A percentile compares a stretch with the other conserved stretches of the same genome.
Evolutionary conservation across 1,284 basidiomycete species (phyloP).

Genomic region (Malassezia yamatoensis): DNA sequence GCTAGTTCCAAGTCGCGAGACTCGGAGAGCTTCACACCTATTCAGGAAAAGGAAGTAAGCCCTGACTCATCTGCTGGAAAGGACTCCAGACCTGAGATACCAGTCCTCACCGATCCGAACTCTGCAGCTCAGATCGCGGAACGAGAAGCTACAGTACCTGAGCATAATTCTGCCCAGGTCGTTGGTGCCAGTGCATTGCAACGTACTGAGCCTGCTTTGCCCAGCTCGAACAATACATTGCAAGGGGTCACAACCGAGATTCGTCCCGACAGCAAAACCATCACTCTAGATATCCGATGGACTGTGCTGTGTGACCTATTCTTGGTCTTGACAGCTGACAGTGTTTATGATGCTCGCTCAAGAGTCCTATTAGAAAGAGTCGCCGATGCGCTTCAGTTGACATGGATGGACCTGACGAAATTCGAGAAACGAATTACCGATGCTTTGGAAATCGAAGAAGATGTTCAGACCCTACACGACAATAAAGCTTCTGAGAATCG

Average conservation of each 20-base stretch:
- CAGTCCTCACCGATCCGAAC: conserved; percentile 31
- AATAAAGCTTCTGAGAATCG: conserved; percentile 25
- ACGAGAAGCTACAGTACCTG: conserved; percentile 7
- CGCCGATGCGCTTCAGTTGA: conserved; percentile 35
- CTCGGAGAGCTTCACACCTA: no score
- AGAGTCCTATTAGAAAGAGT: conserved; percentile 43
- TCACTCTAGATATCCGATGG: conserved; percentile 47
- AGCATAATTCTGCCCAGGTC: not conserved
- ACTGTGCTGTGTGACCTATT: conserved; percentile 47
- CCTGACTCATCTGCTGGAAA: no score
- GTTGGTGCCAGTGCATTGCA: not conserved
- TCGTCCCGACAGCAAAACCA: conserved; percentile 35
- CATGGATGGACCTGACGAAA: conserved; percentile 48
- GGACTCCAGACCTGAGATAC: not conserved
- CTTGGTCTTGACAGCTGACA: conserved; percentile 45
- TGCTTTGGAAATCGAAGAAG: conserved; percentile 45
- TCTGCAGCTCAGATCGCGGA: conserved; percentile 33
- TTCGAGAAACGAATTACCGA: conserved; percentile 47
- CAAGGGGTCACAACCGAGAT: conserved; percentile 45
- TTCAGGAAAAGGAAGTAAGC: no score
- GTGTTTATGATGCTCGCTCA: conserved; percentile 45
- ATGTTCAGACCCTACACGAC: conserved; percentile 35
- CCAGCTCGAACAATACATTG: conserved; percentile 23
- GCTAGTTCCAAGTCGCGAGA: no score
- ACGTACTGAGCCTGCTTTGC: not conserved